These are phyloP conservation scores for Ephemerocybe angulata DNA, from an alignment of 768 basidiomycete genomes.

Conservation along the genomic window DNA sequence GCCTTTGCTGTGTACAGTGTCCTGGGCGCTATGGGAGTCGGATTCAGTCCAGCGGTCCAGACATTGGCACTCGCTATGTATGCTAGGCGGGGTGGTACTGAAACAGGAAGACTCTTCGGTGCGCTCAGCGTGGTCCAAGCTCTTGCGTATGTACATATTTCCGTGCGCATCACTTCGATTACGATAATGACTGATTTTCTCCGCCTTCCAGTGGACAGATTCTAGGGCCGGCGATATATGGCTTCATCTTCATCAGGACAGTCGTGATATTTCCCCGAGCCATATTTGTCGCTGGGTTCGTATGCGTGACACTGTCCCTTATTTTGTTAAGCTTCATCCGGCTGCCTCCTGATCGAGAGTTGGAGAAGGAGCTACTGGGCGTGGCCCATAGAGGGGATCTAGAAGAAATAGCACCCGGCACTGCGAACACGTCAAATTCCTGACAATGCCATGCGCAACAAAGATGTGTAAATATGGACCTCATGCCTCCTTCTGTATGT, in stretches of 20 bases:
- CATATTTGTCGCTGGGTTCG: conserved; percentile 60
- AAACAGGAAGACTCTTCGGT: conserved; percentile 76
- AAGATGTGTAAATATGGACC: too few relatives aligned
- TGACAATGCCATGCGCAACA: not conserved
- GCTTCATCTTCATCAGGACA: conserved; percentile 65
- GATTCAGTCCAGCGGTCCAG: conserved; percentile 63
- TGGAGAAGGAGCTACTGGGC: conserved; percentile 4
- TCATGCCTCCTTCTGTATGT: too few relatives aligned
- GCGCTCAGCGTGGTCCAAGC: conserved; percentile 74
- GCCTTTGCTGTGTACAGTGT: conserved; percentile 51
- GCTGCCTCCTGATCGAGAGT: conserved; percentile 22
- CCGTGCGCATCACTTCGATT: not conserved
- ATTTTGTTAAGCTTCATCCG: conserved; percentile 46
- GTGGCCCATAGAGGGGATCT: not conserved
- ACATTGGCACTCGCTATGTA: conserved; percentile 72
- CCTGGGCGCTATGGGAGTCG: conserved; percentile 55
- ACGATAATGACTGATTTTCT: not conserved
- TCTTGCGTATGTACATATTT: conserved; percentile 42
- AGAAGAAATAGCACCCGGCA: not conserved
- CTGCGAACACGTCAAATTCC: not conserved
- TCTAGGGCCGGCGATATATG: conserved; percentile 69
- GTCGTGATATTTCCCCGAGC: conserved; percentile 66
- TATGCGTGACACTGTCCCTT: conserved; percentile 38
- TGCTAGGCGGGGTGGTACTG: conserved; percentile 47
- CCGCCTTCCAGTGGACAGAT: conserved; percentile 51